Percentiles rank a stretch among this genome's conserved stretches.
Evolutionary conservation across 1,139 yeast genomes (phyloP).

Genomic region (Kodamaea sp.): DNA sequence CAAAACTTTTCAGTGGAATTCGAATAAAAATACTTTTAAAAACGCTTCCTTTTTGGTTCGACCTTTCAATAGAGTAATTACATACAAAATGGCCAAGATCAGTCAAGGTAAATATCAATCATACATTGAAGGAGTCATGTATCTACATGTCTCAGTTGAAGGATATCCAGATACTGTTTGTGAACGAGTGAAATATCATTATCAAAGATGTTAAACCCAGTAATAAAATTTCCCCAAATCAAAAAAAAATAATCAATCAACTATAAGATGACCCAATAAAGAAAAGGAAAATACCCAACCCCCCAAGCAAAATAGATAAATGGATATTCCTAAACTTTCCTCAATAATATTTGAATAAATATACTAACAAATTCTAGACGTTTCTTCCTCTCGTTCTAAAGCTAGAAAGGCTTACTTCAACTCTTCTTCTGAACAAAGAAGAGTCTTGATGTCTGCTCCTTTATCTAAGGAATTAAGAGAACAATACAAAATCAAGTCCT

Average conservation of each 20-base stretch:
- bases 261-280: too few species aligned
- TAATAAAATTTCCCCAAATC: too few species aligned
- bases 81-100: conserved; percentile 55
- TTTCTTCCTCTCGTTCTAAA: conserved; percentile 99
- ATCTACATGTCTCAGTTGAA: too few species aligned
- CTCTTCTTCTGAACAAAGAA: conserved; percentile 96
- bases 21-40: conserved; percentile 8
- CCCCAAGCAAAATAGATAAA: not conserved
- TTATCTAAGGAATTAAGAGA: conserved; percentile 98
- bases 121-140: conserved; percentile 1
- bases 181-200: too few species aligned
- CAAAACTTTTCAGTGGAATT: too few species aligned
- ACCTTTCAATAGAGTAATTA: conserved; percentile 9
- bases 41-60: conserved; percentile 9
- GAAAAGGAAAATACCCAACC: not conserved
- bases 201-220: too few species aligned
- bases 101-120: conserved; percentile 49
- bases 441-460: conserved; percentile 96
- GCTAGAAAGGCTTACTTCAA: conserved; percentile 99
- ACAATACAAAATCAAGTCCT: conserved; percentile 92
- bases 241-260: too few species aligned
- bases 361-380: conserved; percentile 61
- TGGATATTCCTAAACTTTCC: not conserved
- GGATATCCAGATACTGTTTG: too few species aligned
- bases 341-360: not conserved